A percentile compares a stretch with the other conserved stretches of the same genome.
These are phyloP conservation scores for Pelargonium australe DNA, from an alignment of 441 rosid species.

Conservation along the genomic window DNA sequence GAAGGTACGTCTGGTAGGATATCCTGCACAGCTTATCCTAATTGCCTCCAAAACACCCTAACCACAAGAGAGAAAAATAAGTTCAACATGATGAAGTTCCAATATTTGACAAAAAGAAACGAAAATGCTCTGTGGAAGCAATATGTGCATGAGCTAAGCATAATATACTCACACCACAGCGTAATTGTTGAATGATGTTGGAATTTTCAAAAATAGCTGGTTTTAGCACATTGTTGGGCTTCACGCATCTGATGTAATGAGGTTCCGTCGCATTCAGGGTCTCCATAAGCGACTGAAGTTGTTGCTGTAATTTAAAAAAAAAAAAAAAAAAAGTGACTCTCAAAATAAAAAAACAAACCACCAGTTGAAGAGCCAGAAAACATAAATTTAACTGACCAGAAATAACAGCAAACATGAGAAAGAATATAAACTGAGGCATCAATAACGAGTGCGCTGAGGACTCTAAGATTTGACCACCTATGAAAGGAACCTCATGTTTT, in stretches of 20 bases:
- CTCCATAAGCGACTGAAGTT: constrained; percentile 99
- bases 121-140: constrained; percentile 8
- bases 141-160: constrained; percentile 15
- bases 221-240: constrained; percentile 95
- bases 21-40: constrained; percentile 99
- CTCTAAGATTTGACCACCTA: neutral
- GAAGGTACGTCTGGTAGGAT: constrained; percentile 95
- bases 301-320: constrained; percentile 53
- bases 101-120: constrained; percentile 6
- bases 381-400: neutral
- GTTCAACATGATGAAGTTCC: constrained; percentile 6
- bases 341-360: neutral
- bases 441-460: neutral
- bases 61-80: constrained; percentile 7
- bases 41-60: constrained; percentile 99
- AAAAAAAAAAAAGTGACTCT: constrained; percentile 7
- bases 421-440: neutral
- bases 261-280: constrained; percentile 95
- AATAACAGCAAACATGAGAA: neutral
- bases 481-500: neutral
- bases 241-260: constrained; percentile 99
- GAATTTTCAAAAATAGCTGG: constrained; percentile 94
- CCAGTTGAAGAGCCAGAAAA: neutral
- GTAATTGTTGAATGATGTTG: constrained; percentile 92
- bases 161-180: constrained; percentile 91